Base-by-base conservation (phyloP, 2,329 filamentous ascomycete genomes). In the Neofusicoccum kwambonambiense region DNA sequence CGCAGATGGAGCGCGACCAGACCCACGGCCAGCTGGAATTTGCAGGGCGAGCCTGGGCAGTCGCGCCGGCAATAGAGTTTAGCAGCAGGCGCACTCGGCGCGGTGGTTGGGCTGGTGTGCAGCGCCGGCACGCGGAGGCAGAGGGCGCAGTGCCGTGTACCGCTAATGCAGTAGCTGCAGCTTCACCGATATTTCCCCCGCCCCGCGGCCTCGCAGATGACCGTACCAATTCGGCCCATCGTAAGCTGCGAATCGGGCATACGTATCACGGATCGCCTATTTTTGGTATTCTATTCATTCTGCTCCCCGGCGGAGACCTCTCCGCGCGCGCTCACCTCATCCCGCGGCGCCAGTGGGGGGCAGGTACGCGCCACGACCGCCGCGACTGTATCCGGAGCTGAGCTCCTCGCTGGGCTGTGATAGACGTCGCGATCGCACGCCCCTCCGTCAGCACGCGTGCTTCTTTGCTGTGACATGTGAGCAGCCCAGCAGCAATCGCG, bases 171-270 rank as follows among this genome's bases (percentile, higher is more conserved):
- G 41, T 58, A 35, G 54, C 41, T 58, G 54, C 54, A 34, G 22
- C 39, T 44, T 34, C 54, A 58, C 54, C 54, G 54, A 58, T 58
- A 58, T 58, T 58, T 45, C 54, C 22, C 41, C 54, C 54, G 54
- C 54, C 41, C 7, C n/a, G 39, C 45, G 17, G 35, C 13, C 41
- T 19, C 35, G 27, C 54, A 45, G 41, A 58, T 58, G 54, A 58
- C 54, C 41, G 27, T 17, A 19, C 39, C n/a, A 9, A 34, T 45
- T 44, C 12, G 19, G 41, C 19, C 15, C 27, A 6, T 15, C 22
- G 41, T 45, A 58, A 44, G 39, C 15, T 9, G 15, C 31, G n/a
- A 34, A 34, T 58, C 41, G 15, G 22, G 22, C 27, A n/a, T 19
- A n/a, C 13, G 22, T 58, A 45, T 45, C 54, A 22, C 22, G n/a